A percentile compares a stretch with the other conserved stretches of the same genome.
Evolutionary conservation across 2,329 filamentous ascomycete species (phyloP).

Genomic region (Talaromyces amestolkiae): DNA sequence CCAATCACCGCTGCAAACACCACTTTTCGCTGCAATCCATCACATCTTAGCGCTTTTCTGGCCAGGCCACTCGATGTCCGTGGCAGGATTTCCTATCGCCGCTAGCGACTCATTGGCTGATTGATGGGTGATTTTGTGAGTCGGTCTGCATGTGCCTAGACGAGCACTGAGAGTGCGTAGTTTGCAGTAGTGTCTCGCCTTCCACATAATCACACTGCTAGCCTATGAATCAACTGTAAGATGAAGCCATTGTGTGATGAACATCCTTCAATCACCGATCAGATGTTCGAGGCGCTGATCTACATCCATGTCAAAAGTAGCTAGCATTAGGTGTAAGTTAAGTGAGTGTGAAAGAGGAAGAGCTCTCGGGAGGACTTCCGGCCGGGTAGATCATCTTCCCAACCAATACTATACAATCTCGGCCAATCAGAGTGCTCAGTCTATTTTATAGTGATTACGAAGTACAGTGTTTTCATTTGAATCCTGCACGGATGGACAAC

Average conservation of each 20-base stretch:
- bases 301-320: not conserved
- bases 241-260: not conserved
- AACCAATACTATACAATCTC: not conserved
- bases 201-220: not conserved
- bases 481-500: not conserved
- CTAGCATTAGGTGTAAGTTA: not conserved
- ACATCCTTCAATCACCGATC: not conserved
- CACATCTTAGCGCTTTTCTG: constrained; percentile 19
- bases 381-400: constrained; percentile 8
- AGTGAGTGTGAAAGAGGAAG: not conserved
- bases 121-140: not conserved
- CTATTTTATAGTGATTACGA: not conserved
- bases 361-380: constrained; percentile 1
- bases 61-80: not conserved
- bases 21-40: constrained; percentile 19
- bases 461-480: not conserved
- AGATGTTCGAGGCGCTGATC: not conserved
- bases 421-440: not conserved
- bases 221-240: not conserved
- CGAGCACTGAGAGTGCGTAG: not conserved
- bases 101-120: not conserved
- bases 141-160: constrained; percentile 1
- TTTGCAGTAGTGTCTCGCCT: not conserved
- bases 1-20: constrained; percentile 20
- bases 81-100: constrained; percentile 5